Evolutionary conservation across 805 yeast genomes (phyloP).

Genomic region (Suhomyces pyralidae): DNA sequence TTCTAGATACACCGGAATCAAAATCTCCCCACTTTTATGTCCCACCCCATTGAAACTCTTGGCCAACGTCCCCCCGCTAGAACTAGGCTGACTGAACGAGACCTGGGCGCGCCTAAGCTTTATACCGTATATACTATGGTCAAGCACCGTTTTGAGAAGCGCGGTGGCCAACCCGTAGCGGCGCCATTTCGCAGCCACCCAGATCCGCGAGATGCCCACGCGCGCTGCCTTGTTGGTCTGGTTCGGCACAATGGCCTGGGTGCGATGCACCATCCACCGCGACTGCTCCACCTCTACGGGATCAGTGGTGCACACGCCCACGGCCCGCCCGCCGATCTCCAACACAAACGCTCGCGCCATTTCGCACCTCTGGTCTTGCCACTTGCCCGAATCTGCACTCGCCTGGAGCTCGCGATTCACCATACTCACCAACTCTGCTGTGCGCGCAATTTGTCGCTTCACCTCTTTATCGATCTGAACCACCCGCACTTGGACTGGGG

Average conservation of each 20-base stretch:
- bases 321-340: conserved; percentile 42
- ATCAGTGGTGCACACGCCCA: conserved; percentile 59
- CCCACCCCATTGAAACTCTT: conserved; percentile 49
- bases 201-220: conserved; percentile 41
- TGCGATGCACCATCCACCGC: conserved; percentile 58
- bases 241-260: conserved; percentile 49
- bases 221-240: conserved; percentile 34
- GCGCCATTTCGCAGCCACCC: conserved; percentile 47
- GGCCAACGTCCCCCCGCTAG: conserved; percentile 61
- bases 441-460: conserved; percentile 18
- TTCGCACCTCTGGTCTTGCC: conserved; percentile 21
- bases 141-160: conserved; percentile 44
- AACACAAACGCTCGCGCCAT: conserved; percentile 45
- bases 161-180: conserved; percentile 48
- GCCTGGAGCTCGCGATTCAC: conserved; percentile 64
- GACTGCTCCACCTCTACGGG: conserved; percentile 36
- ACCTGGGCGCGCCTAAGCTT: conserved; percentile 40
- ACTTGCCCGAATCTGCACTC: conserved; percentile 32
- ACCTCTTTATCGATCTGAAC: conserved; percentile 10
- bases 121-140: conserved; percentile 49
- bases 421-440: conserved; percentile 38
- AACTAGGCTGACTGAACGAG: conserved; percentile 74
- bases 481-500: conserved; percentile 10
- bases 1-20: conserved; percentile 50
- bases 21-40: conserved; percentile 50